A percentile compares a stretch with the other conserved stretches of the same genome.
These are phyloP conservation scores for Parascedosporium putredinis DNA, from an alignment of 2,329 filamentous ascomycete genomes.

Conservation along the genomic window DNA sequence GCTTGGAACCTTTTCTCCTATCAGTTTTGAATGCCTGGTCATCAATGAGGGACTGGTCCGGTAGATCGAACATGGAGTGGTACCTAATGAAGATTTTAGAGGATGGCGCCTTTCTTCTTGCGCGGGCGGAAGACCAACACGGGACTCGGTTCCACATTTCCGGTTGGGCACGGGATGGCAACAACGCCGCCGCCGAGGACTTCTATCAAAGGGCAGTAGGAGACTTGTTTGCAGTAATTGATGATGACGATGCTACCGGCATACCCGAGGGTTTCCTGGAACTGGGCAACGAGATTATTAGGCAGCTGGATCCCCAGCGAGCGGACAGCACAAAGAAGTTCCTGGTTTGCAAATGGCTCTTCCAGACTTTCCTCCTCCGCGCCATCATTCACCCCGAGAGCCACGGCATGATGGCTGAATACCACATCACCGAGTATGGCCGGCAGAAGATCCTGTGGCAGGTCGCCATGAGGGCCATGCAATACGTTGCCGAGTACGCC, in stretches of 20 bases:
- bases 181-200: slow-evolving; percentile 71
- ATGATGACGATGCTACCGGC: slow-evolving; percentile 72
- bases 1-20: slow-evolving; percentile 69
- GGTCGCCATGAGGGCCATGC: slow-evolving; percentile 70
- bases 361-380: slow-evolving; percentile 74
- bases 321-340: slow-evolving; percentile 70
- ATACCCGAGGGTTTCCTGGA: slow-evolving; percentile 79
- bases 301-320: slow-evolving; percentile 61
- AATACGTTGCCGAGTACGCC: slow-evolving; percentile 63
- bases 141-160: slow-evolving; percentile 61
- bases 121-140: slow-evolving; percentile 71
- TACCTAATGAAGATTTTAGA: slow-evolving; percentile 93
- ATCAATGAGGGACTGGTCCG: slow-evolving; percentile 78
- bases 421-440: slow-evolving; percentile 85
- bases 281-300: slow-evolving; percentile 73
- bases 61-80: slow-evolving; percentile 80
- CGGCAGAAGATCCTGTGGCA: slow-evolving; percentile 72
- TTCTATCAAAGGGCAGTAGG: slow-evolving; percentile 79
- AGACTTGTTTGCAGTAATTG: slow-evolving; percentile 74
- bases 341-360: slow-evolving; percentile 85
- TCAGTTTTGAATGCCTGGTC: slow-evolving; percentile 83
- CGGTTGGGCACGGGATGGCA: slow-evolving; percentile 66
- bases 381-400: slow-evolving; percentile 84
- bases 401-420: slow-evolving; percentile 68
- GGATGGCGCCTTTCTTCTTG: slow-evolving; percentile 82